Evolutionary conservation across 768 basidiomycete genomes (phyloP).

Genomic region (Dacryopinax primogenitus): DNA sequence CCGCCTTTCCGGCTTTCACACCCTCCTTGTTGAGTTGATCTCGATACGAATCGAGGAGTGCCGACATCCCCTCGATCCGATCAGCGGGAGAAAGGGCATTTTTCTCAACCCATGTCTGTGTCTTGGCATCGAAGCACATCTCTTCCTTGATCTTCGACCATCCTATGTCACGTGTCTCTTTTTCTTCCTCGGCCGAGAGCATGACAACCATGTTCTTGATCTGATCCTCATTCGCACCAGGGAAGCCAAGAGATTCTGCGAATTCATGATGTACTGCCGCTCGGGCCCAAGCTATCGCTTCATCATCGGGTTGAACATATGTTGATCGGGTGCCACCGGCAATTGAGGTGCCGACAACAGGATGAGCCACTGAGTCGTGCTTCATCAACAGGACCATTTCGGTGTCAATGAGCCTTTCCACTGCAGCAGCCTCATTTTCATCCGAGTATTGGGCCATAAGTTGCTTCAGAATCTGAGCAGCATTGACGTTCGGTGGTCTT

Average conservation of each 20-base stretch:
- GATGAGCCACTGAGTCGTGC: conserved; percentile 79
- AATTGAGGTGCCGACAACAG: conserved; percentile 72
- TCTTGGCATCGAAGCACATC: conserved; percentile 49
- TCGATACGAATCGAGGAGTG: conserved; percentile 48
- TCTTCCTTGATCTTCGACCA: conserved; percentile 57
- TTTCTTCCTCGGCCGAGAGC: conserved; percentile 46
- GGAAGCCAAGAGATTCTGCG: conserved; percentile 67
- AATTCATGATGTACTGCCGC: conserved; percentile 65
- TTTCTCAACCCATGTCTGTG: conserved; percentile 55
- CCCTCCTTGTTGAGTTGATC: conserved; percentile 70
- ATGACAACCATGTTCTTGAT: conserved; percentile 63
- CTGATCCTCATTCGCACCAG: conserved; percentile 65
- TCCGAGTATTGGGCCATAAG: conserved; percentile 47
- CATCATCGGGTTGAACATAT: conserved; percentile 68
- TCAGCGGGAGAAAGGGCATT: conserved; percentile 42
- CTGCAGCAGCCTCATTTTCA: conserved; percentile 33
- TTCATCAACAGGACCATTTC: conserved; percentile 70
- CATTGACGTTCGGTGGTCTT: conserved; percentile 71
- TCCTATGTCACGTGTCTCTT: conserved; percentile 19
- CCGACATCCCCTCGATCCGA: conserved; percentile 50
- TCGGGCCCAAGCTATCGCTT: conserved; percentile 56
- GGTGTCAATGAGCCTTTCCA: conserved; percentile 51
- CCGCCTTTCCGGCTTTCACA: conserved; percentile 63
- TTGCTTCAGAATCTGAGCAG: conserved; percentile 27
- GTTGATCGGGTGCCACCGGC: conserved; percentile 57